Conservation (phyloP, 305 asterid species). For the Fraxinus ornus region DNA sequence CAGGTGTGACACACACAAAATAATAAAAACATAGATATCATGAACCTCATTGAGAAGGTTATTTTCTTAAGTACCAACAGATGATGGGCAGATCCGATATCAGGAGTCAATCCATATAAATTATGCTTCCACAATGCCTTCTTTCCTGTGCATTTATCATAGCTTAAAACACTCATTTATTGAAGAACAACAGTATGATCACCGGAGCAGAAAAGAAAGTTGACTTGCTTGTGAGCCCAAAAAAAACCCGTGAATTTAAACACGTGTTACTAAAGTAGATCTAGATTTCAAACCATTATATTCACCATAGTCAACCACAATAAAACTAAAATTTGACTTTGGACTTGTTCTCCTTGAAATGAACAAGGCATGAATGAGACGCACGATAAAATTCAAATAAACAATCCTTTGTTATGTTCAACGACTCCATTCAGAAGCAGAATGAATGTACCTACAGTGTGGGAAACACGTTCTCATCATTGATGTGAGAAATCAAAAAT, state of each 20-base stretch:
- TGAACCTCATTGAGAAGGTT: slow-evolving; percentile 10
- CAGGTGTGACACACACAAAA: slow-evolving; percentile 6
- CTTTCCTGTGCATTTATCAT: slow-evolving; percentile 50
- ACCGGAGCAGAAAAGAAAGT: slow-evolving; percentile 10
- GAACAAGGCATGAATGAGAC: slow-evolving; percentile 16
- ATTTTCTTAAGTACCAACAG: slow-evolving; percentile 55
- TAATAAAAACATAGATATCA: slow-evolving; percentile 18
- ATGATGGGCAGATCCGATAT: slow-evolving; percentile 82
- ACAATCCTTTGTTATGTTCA: neutral
- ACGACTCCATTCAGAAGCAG: neutral
- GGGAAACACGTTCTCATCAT: neutral
- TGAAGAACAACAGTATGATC: slow-evolving; percentile 8
- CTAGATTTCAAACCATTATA: slow-evolving; percentile 4
- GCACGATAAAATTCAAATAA: neutral
- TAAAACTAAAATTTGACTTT: neutral
- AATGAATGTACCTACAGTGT: neutral
- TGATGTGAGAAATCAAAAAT: neutral
- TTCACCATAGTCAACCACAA: slow-evolving; percentile 4
- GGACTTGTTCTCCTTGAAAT: slow-evolving; percentile 5
- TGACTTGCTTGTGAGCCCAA: neutral
- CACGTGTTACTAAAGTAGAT: neutral
- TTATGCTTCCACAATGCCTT: slow-evolving; percentile 74
- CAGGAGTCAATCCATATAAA: slow-evolving; percentile 69
- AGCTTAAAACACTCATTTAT: slow-evolving; percentile 2
- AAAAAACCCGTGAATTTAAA: neutral